Evolutionary conservation across 1,139 yeast species (phyloP), one percentile per base, ranked within the genome.

Genomic region (Blastobotrys petasosporus): DNA sequence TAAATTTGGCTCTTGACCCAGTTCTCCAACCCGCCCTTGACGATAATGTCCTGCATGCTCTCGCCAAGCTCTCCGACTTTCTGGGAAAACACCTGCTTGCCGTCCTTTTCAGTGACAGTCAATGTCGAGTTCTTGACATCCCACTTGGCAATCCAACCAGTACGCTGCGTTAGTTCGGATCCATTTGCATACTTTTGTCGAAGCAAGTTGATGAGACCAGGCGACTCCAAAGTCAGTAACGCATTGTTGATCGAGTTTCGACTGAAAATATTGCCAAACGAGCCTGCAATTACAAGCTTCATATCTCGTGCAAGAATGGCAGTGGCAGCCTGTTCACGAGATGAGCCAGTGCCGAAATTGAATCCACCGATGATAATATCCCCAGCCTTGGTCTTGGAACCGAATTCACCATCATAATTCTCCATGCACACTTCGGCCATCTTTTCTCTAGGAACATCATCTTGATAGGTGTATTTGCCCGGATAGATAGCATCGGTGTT

Each of bases 401-500:
- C 80, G 66, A 92, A 92, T 55, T 90, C 94, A 15, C 85, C 66
- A 66, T 92, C 99, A 67, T 94, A 92, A 70, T 92, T 92, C 68
- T 92, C 98, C 99, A 92, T 94, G 71, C 98, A 94, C 42, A 92
- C 98, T 67, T 90, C 84, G 32, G 98, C 97, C 99, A 92, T 92
- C 66, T 84, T 85, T 57, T 86, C 95, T 59, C 84, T 77, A 39
- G 97, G 77, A 42, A 92, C 92, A 63, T 92, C 97, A 65, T 92
- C 99, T 70, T 92, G 97, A 67, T 92, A 92, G 11, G 99, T 92
- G 72, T 92, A 92, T 67, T 94, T 92, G 54, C 99, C 99, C 11
- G 99, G 99, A 62, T 92, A 92, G 52, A 92, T 92, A 59, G 97
- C 98, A 65, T 94, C 99, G 20, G 99, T 92, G 71, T 92, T 92